Evolutionary conservation across 371 early-diverging fungal species (phyloP).

Genomic region (Mortierella sp.): DNA sequence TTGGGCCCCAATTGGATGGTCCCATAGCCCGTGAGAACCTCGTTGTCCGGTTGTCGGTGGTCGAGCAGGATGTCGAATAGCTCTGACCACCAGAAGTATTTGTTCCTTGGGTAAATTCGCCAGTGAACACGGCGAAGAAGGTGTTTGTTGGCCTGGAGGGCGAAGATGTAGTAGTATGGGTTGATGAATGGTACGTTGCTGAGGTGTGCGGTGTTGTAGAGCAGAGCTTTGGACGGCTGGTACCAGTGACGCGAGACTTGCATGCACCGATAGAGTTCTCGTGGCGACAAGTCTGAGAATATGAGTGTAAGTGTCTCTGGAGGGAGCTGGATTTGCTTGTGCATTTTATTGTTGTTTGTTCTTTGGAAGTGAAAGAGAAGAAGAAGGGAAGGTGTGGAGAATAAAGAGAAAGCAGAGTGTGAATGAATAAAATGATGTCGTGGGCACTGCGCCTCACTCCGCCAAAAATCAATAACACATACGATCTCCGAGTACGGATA

Average conservation of each 20-base stretch:
- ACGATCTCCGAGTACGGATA: neutral
- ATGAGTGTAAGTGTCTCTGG: neutral
- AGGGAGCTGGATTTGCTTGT: neutral
- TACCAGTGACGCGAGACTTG: neutral
- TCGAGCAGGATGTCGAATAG: conserved; percentile 16
- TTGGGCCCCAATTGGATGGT: neutral
- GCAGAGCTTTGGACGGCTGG: neutral
- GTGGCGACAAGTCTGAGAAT: neutral
- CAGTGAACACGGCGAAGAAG: neutral
- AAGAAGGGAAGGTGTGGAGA: neutral
- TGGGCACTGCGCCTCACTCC: neutral
- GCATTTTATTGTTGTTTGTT: neutral
- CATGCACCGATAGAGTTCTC: neutral
- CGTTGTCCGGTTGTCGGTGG: neutral
- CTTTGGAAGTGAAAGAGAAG: neutral
- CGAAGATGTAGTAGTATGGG: too few relatives aligned
- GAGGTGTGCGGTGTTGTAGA: neutral
- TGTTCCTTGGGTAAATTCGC: neutral
- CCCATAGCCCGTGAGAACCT: neutral
- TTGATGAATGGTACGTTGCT: neutral
- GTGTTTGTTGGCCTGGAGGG: neutral
- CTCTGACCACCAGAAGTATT: neutral
- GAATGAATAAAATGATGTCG: neutral
- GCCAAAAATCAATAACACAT: neutral
- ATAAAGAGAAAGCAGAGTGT: neutral